phyloP scores from a whole-genome alignment of 148 eudicot genomes.

The Silene conica region DNA sequence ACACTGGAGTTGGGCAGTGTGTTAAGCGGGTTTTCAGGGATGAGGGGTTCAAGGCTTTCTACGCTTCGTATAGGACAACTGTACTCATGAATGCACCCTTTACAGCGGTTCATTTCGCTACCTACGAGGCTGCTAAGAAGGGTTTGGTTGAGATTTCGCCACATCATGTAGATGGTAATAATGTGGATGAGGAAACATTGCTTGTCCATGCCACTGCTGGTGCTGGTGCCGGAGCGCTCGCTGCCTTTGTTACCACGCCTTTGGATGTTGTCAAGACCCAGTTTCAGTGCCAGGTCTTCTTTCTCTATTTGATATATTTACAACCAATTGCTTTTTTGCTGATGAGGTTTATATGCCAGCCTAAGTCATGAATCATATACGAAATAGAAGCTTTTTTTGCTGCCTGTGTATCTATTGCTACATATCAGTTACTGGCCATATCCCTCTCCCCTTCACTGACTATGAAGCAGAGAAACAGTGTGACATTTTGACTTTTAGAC shows the following conservation, averaged over 20 bases:
- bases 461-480: too few relatives aligned
- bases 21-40: conserved; percentile 62
- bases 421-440: too few relatives aligned
- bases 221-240: conserved; percentile 88
- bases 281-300: conserved; percentile 85
- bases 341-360: too few relatives aligned
- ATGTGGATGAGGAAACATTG: conserved; percentile 56
- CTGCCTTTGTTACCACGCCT: conserved; percentile 73
- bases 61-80: conserved; percentile 83
- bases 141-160: conserved; percentile 59
- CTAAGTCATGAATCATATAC: too few relatives aligned
- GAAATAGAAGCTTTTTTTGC: too few relatives aligned
- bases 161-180: conserved; percentile 43
- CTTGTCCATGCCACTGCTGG: conserved; percentile 93
- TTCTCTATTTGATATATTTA: background rate
- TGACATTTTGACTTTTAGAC: too few relatives aligned
- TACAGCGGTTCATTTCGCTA: conserved; percentile 83
- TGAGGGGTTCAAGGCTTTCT: conserved; percentile 79
- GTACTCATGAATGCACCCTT: conserved; percentile 91
- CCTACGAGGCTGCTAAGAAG: conserved; percentile 86
- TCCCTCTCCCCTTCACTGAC: too few relatives aligned
- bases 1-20: conserved; percentile 72
- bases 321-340: too few relatives aligned
- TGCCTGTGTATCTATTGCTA: too few relatives aligned
- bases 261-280: conserved; percentile 97